phyloP scores from a whole-genome alignment of 306 rosid genomes.

The Castanea crenata region DNA sequence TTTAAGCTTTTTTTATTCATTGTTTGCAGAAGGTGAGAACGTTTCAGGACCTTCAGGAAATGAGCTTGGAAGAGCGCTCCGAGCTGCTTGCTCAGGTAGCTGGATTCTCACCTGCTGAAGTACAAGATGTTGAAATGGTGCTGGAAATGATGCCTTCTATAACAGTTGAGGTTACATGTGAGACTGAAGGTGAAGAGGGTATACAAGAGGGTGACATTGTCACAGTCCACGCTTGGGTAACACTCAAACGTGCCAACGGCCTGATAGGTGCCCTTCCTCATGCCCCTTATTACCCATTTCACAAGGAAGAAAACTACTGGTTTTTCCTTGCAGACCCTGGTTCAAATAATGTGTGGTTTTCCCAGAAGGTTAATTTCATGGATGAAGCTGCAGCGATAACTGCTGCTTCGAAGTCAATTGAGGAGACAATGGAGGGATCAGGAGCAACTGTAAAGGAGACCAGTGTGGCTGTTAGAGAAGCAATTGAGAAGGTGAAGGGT shows the following conservation, averaged over 20 bases:
- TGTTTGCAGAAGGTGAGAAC: slow-evolving; percentile 80
- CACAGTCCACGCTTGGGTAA: slow-evolving; percentile 84
- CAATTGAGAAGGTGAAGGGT: slow-evolving; percentile 79
- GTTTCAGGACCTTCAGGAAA: slow-evolving; percentile 83
- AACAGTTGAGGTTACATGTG: slow-evolving; percentile 64
- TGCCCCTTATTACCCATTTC: slow-evolving; percentile 85
- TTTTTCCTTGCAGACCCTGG: slow-evolving; percentile 77
- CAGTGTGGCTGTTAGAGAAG: slow-evolving; percentile 63
- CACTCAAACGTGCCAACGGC: slow-evolving; percentile 64
- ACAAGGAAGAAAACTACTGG: slow-evolving; percentile 92
- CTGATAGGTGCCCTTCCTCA: slow-evolving; percentile 90
- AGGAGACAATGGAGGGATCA: slow-evolving; percentile 86
- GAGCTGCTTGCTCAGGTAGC: slow-evolving; percentile 78
- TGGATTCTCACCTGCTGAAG: slow-evolving; percentile 66
- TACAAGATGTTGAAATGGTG: slow-evolving; percentile 80
- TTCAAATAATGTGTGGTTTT: slow-evolving; percentile 83
- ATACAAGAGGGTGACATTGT: slow-evolving; percentile 91
- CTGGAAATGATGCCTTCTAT: slow-evolving; percentile 84
- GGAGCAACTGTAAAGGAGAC: slow-evolving; percentile 80
- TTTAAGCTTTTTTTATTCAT: slow-evolving; percentile 19
- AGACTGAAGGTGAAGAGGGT: slow-evolving; percentile 98
- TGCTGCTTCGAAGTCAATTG: slow-evolving; percentile 86
- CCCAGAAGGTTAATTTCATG: slow-evolving; percentile 92
- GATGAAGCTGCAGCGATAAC: slow-evolving; percentile 87
- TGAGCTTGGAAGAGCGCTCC: slow-evolving; percentile 72